Evolutionary conservation across 768 basidiomycete genomes (phyloP), one percentile per base, ranked within the genome.

Genomic region (Lactifluus rugatus): DNA sequence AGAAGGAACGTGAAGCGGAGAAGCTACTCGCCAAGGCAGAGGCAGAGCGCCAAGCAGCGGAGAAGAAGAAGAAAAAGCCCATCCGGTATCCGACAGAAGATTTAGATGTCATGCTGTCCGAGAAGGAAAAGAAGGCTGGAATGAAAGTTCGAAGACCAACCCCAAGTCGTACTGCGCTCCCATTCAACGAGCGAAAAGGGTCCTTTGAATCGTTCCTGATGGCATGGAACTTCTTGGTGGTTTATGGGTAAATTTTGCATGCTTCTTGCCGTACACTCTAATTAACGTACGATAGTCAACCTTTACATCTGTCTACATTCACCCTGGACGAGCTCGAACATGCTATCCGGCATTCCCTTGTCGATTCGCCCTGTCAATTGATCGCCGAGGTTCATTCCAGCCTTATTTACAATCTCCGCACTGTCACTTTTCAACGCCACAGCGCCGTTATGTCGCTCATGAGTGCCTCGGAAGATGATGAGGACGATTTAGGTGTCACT

Each of bases 21-120:
- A 80, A 83, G 62, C 76, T 76, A 64, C 73, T 79, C 60, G 81
- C 74, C 13, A 86, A 84, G 70, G 84, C 84, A 66, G 87, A 87
- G 66, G 81, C 81, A 13, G 87, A 87, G 52, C 79, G 81, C 45
- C 74, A 85, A 26, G 84, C 83, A 25, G 81, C 83, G 6, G 85
- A 89, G 68, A 87, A 85, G 74, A 87, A 89, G 70, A 91, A 90
- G 75, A 92, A 89, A 75, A 92, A 88, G 65, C 86, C 90, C 1
- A 72, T 94, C 63, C 88, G 93, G 50, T 96, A 95, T 70, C 93
- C 93, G 0, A 92, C 91, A 1, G 93, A 96, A 71, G 92, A 95
- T 70, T 75, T 95, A 46, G 91, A 93, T 68, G 82, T 95, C 60
- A 79, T 79, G 56, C 70, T 92, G 51, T 76, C 82, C 26, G 88